Evolutionary conservation across 2,329 filamentous ascomycete genomes (phyloP), one percentile per base, ranked within the genome.

Genomic region (Monosporascus sp.): DNA sequence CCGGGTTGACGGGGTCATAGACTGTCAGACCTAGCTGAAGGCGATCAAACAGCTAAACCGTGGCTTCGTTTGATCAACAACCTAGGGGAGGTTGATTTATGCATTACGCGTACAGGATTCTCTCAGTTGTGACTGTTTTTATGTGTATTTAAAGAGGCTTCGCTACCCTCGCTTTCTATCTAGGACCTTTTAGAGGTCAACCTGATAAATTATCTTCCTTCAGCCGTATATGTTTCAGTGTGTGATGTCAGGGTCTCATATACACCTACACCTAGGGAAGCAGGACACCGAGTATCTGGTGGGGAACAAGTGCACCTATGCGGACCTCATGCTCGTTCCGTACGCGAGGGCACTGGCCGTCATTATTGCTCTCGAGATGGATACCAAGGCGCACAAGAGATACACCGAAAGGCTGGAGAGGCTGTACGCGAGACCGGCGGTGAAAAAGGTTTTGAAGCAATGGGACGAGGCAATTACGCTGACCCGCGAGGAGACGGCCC

Each of bases 1-100:
- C 27, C 75, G 77, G 45, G 68, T 80, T 16, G 5, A 20, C 20
- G 40, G 40, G 11, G 40, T 44, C 6, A 44, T 44, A 9, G 40
- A 44, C 14, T n/a, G n/a, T n/a, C n/a, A n/a, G n/a, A n/a, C n/a
- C n/a, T n/a, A n/a, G n/a, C n/a, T n/a, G n/a, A n/a, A n/a, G n/a
- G n/a, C n/a, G n/a, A n/a, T n/a, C n/a, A n/a, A n/a, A n/a, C n/a
- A n/a, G n/a, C n/a, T n/a, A n/a, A n/a, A n/a, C n/a, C n/a, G n/a
- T n/a, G n/a, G n/a, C n/a, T n/a, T n/a, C n/a, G n/a, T n/a, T n/a
- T n/a, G n/a, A n/a, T n/a, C n/a, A n/a, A n/a, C n/a, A n/a, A n/a
- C n/a, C n/a, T n/a, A n/a, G n/a, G n/a, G n/a, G n/a, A n/a, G n/a
- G n/a, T n/a, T n/a, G n/a, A n/a, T n/a, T n/a, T n/a, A n/a, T n/a